Base-by-base conservation (phyloP, 495 filamentous ascomycete genomes). In the Entonaema liquescens region DNA sequence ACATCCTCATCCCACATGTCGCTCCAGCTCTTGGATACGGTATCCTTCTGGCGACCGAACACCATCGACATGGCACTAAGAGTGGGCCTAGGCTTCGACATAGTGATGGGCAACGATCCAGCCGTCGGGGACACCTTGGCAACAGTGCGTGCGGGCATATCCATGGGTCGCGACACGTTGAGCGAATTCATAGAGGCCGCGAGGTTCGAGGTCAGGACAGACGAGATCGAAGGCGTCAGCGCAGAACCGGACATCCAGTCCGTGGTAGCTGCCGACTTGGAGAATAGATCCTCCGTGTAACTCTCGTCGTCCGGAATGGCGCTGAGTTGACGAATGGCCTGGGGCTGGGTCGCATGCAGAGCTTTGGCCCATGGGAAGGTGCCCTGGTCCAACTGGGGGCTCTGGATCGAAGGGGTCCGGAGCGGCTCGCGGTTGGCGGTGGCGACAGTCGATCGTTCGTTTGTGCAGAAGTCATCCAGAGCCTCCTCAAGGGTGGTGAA, bases 331-430 rank as follows among this genome's bases (percentile, higher is more conserved):
- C 95, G 92, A 38, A 89, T 80, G n/a, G 84, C 79, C 75, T 91
- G 89, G 26, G 89, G 87, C 9, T 91, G 89, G 62, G 87, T 93
- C 63, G 90, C 88, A 59, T 95, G 92, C 56, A 98, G 81, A 67
- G 92, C 93, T 81, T 97, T 94, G 66, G 94, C 91, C 95, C 95
- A 99, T 0, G 95, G 94, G 87, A 98, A 99, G 44, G 90, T 90
- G 61, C 90, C 90, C 56, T 88, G 86, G 74, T 92, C 91, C 73
- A 95, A 77, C 67, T 91, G 88, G 25, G 95, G 94, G 74, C 90
- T 97, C 78, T 94, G 91, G 77, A 99, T 90, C 5, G 95, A 98
- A 4, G 95, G 95, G 13, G 95, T 99, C 54, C 96, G 92, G 26
- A 99, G 91, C 55, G 95, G 95, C 81, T 98, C 96, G 60, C 95